Evolutionary conservation across 371 early-diverging fungal species (phyloP), one percentile per base, ranked within the genome.

Genomic region (Rhizomucor miehei): DNA sequence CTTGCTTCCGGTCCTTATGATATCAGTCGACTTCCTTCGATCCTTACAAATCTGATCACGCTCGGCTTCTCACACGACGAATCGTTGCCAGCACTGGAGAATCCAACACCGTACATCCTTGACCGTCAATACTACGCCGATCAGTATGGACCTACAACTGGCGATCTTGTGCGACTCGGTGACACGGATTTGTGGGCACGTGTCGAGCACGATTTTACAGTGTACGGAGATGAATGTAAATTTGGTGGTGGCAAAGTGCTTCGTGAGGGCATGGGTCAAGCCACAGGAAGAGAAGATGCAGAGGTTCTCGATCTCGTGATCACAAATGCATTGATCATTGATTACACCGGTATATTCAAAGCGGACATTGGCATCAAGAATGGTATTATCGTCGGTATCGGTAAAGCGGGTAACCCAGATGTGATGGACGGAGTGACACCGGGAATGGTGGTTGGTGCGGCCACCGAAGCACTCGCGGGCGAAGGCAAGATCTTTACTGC

Each of bases 341-440:
- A 97, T 66, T 90, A 90, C 57, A 88, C 90, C 11, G 97, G 97
- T n/a, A 90, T 96, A 39, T 91, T 89, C 80, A 96, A 96, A 85
- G 95, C 97, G 8, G 95, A 97, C 62, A 93, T 95, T 68, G 97
- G 97, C 56, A 84, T 97, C 60, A 89, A 89, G 56, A 67, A 83
- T 17, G 93, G 94, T 2, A 57, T 78, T 20, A 94, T 97, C 56
- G 81, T 71, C 13, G 94, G 91, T 17, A 93, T 95, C 51, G 97
- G 97, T 46, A 97, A 97, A 66, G 89, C 94, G 12, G 97, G 97
- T n/a, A 97, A 95, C 69, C 97, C 94, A 1, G 91, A 92, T 64
- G 87, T 91, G n/a, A 94, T 94, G 95, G 91, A 87, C 21, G 90
- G 85, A 19, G 92, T 97, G 4, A 87, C 89, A 8, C 86, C 87